phyloP scores from a whole-genome alignment of 2,329 filamentous ascomycete genomes.

The Paraphoma chrysanthemicola region DNA sequence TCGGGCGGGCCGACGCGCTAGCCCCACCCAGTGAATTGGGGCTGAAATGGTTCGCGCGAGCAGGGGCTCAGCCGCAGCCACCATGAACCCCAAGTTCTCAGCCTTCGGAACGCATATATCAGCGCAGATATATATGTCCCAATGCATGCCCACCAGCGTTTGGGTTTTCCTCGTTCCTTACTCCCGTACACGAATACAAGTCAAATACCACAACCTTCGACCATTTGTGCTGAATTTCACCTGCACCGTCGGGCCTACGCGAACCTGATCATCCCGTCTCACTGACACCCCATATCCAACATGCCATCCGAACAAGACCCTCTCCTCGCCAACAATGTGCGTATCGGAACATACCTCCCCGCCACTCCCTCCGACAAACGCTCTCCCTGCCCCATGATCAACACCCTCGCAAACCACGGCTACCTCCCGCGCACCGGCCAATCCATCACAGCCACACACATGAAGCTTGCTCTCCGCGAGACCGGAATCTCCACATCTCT shows the following conservation, averaged over 20 bases:
- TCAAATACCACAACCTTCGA: too few species aligned
- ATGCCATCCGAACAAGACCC: neutral
- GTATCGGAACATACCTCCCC: neutral
- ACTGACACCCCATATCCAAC: neutral
- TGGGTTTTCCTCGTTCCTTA: neutral
- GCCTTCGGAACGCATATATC: neutral
- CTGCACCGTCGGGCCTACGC: too few species aligned
- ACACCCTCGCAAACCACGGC: conserved; percentile 49
- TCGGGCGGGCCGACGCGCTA: neutral
- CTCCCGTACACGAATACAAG: too few species aligned
- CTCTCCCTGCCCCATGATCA: conserved; percentile 46
- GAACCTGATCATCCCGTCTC: neutral
- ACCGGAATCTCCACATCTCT: neutral
- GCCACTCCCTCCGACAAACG: neutral
- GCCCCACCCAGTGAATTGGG: neutral
- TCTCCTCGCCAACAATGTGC: neutral
- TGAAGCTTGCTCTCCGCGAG: neutral
- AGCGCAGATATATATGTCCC: neutral
- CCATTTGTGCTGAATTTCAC: too few species aligned
- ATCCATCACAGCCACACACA: neutral
- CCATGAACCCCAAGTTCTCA: neutral
- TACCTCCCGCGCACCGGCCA: conserved; percentile 41
- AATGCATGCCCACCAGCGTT: neutral
- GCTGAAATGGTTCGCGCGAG: neutral
- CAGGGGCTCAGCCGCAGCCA: neutral